These are phyloP conservation scores for Pseudocercospora musae DNA, from an alignment of 2,329 filamentous ascomycete species.

Conservation along the genomic window DNA sequence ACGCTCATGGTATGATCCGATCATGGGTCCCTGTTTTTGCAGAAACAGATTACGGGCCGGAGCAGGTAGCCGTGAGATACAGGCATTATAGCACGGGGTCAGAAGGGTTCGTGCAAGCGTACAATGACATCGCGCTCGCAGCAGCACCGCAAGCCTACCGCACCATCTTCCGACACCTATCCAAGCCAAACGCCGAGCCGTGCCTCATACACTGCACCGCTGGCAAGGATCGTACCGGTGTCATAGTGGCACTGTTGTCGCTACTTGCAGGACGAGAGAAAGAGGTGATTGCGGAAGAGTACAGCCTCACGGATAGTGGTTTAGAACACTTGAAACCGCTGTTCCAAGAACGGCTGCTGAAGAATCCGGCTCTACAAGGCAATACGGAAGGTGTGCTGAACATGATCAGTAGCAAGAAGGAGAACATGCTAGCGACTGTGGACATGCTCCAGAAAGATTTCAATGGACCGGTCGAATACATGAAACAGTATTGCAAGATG, in stretches of 20 bases:
- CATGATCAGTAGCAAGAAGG: conserved; percentile 45
- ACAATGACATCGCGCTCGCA: conserved; percentile 57
- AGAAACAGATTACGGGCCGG: conserved; percentile 60
- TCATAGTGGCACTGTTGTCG: conserved; percentile 65
- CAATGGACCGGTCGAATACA: conserved; percentile 63
- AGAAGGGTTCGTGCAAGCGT: conserved; percentile 62
- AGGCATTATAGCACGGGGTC: conserved; percentile 57
- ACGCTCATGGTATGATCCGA: conserved; percentile 49
- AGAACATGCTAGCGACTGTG: conserved; percentile 52
- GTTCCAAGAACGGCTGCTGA: conserved; percentile 53
- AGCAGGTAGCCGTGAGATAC: conserved; percentile 60
- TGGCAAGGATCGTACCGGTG: conserved; percentile 73
- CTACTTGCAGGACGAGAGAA: conserved; percentile 61
- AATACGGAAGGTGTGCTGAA: conserved; percentile 44
- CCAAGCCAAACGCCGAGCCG: conserved; percentile 43
- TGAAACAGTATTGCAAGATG: conserved; percentile 58
- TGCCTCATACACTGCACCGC: conserved; percentile 71
- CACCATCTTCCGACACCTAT: conserved; percentile 62
- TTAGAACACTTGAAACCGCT: conserved; percentile 45
- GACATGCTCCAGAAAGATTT: conserved; percentile 57
- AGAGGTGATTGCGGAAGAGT: conserved; percentile 62
- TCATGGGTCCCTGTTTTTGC: conserved; percentile 64
- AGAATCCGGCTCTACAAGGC: conserved; percentile 50
- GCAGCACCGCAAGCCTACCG: conserved; percentile 55
- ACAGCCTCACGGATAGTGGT: conserved; percentile 63